Evolutionary conservation across 306 rosid genomes (phyloP), one percentile per base, ranked within the genome.

Genomic region (Quercus rubra): DNA sequence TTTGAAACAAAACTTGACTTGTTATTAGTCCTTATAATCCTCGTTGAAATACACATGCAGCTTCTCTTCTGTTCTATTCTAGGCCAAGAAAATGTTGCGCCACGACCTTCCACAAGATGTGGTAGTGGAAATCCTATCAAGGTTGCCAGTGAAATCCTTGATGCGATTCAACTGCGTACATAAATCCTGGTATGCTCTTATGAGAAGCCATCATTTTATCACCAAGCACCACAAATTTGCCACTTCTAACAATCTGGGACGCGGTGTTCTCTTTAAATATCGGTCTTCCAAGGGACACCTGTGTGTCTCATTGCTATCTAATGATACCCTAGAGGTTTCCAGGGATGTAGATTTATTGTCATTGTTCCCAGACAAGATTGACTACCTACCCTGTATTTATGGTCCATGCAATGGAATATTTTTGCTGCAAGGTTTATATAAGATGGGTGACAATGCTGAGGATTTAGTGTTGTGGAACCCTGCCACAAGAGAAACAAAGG

Each of bases 181-280:
- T 3, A 55, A 73, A 55, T 27, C 63, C 21, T 30, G 58, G 46
- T 74, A 19, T 28, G 41, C 66, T 74, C 46, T 74, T 13, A 52
- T 57, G 27, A 74, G 41, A 74, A 35, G 56, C 77, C 67, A 10
- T 17, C 30, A 74, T 52, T 74, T 74, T 66, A 74, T 74, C 11
- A 3, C 77, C 46, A 55, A 33, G 27, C 77, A 74, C 31, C 67
- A 55, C 15, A 5, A 8, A 17, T 35, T 46, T 21, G 25, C 49
- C 21, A 31, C 71, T 33, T 66, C 71, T 18, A 18, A 19, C 6
- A 31, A 66, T 27, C 71, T 6, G 49, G 15, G 9, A 43, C 51
- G 71, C 5, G 25, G 25, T 10, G 21, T 8, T 46, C 4, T 66
- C 46, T 13, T 66, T 33, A 66, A 3, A 10, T 15, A 23, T 46